A percentile compares a stretch with the other conserved stretches of the same genome.
These are phyloP conservation scores for Phoenix dactylifera DNA, from an alignment of 176 grass and related monocot genomes.

Conservation along the genomic window DNA sequence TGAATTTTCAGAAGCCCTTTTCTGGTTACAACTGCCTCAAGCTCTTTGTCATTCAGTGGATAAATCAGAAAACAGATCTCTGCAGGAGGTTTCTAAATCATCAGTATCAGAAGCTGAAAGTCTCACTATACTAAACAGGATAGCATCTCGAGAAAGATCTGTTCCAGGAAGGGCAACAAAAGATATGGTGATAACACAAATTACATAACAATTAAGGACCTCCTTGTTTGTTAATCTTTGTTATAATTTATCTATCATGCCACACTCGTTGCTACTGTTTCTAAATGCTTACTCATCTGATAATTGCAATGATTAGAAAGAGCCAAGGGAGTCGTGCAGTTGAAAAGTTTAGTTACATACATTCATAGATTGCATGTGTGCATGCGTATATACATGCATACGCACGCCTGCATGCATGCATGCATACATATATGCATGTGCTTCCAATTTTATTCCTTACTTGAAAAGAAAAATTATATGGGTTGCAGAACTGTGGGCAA, in stretches of 20 bases:
- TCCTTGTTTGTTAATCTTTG: constrained; percentile 7
- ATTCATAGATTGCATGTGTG: too few species aligned
- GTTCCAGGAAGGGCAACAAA: constrained; percentile 25
- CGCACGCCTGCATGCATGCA: too few species aligned
- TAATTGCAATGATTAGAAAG: too few species aligned
- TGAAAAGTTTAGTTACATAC: too few species aligned
- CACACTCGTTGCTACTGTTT: too few species aligned
- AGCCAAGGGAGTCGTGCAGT: too few species aligned
- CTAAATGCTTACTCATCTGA: too few species aligned
- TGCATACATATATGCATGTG: too few species aligned
- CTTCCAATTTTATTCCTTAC: not conserved
- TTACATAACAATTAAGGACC: constrained; percentile 14
- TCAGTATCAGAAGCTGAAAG: constrained; percentile 37
- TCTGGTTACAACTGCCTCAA: constrained; percentile 87
- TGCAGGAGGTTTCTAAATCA: constrained; percentile 35
- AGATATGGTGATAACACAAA: constrained; percentile 29
- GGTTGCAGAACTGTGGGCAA: constrained; percentile 62
- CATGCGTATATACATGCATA: too few species aligned
- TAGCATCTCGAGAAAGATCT: constrained; percentile 57
- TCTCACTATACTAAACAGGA: constrained; percentile 40
- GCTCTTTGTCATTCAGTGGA: constrained; percentile 65
- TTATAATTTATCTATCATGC: too few species aligned
- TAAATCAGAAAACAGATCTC: constrained; percentile 58
- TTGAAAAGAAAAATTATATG: constrained; percentile 3
- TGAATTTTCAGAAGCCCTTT: constrained; percentile 71